A percentile compares a stretch with the other conserved stretches of the same genome.
These are phyloP conservation scores for Aphanomyces astaci DNA, from an alignment of 352 stramenopile genomes.

Conservation along the genomic window DNA sequence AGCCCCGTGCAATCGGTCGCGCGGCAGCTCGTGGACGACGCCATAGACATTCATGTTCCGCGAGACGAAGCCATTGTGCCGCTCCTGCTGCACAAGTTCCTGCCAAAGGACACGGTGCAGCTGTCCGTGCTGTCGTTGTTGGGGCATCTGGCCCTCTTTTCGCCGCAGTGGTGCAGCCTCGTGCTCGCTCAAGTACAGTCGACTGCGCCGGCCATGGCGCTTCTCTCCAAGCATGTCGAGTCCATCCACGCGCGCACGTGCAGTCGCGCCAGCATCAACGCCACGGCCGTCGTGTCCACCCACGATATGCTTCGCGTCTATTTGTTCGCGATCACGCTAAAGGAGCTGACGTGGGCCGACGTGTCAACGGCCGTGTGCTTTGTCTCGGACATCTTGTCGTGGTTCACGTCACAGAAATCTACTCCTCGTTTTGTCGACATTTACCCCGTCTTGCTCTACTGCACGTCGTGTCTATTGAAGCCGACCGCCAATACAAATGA, in stretches of 20 bases:
- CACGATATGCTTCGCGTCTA: conserved; percentile 15
- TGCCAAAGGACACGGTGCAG: not conserved
- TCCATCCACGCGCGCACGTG: not conserved
- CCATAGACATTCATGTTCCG: not conserved
- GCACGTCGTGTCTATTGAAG: not conserved
- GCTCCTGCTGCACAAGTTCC: not conserved
- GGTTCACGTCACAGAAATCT: not conserved
- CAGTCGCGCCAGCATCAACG: conserved; percentile 1
- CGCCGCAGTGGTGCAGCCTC: not conserved
- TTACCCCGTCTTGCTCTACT: conserved; percentile 3
- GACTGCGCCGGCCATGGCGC: not conserved
- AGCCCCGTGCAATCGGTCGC: not conserved
- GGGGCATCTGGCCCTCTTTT: not conserved
- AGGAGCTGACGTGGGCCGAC: not conserved
- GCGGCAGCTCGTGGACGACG: conserved; percentile 1
- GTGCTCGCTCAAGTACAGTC: not conserved
- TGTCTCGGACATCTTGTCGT: conserved; percentile 4
- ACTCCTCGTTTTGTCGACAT: not conserved
- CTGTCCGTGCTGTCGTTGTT: not conserved
- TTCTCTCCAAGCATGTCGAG: conserved; percentile 4
- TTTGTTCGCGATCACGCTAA: not conserved
- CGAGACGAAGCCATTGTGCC: not conserved
- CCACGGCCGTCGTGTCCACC: not conserved
- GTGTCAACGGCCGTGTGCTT: not conserved
- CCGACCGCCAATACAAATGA: not conserved